These are phyloP conservation scores for Neotropicomus parvogracilis DNA, from an alignment of 1,284 basidiomycete species.

Conservation along the genomic window DNA sequence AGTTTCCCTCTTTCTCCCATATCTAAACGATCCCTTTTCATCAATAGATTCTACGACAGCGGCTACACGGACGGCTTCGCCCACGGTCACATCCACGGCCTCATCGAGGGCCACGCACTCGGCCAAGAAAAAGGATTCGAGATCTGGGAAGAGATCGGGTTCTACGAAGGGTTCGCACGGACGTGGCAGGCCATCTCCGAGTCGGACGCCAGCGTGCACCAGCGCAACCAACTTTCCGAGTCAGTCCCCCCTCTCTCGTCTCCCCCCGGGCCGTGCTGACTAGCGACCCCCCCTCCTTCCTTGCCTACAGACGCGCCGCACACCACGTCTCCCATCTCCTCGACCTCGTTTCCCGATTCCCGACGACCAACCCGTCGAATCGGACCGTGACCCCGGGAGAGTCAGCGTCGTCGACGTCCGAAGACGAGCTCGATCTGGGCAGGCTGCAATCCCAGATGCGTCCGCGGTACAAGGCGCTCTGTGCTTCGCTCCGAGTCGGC, in stretches of 20 bases:
- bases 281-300: too few relatives aligned
- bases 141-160: conserved; percentile 96
- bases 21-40: conserved; percentile 1
- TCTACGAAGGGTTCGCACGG: conserved; percentile 80
- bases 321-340: conserved; percentile 70
- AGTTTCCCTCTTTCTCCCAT: background rate
- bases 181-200: conserved; percentile 61
- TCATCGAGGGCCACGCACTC: conserved; percentile 88
- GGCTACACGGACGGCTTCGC: conserved; percentile 77
- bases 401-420: conserved; percentile 28
- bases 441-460: conserved; percentile 81
- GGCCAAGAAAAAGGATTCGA: conserved; percentile 92
- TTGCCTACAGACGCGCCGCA: conserved; percentile 47
- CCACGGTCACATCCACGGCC: conserved; percentile 86
- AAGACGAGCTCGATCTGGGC: conserved; percentile 62
- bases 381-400: too few relatives aligned
- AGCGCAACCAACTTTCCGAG: too few relatives aligned
- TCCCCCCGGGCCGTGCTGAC: background rate
- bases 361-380: conserved; percentile 68
- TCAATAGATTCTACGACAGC: conserved; percentile 69
- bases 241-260: too few relatives aligned
- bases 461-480: conserved; percentile 84
- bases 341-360: conserved; percentile 73
- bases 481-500: conserved; percentile 80
- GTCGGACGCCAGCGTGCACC: conserved; percentile 36